phyloP scores from a whole-genome alignment of 805 yeast species.

The Schizosaccharomyces lindneri region DNA sequence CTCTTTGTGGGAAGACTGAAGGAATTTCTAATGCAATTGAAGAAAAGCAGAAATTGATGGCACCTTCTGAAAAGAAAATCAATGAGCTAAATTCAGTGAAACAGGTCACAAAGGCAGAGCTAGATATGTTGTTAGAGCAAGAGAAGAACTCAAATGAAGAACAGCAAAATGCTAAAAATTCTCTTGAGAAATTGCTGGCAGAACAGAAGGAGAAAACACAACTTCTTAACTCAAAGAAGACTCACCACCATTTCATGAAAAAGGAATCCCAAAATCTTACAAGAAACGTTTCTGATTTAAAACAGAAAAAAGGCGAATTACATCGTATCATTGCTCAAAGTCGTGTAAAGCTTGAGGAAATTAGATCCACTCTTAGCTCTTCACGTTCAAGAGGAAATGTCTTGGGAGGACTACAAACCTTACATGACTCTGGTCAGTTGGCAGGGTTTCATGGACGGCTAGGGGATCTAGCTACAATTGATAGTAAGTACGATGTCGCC shows the following conservation, averaged over 20 bases:
- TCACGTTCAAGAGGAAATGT: conserved; percentile 52
- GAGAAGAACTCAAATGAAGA: conserved; percentile 21
- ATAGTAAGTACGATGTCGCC: conserved; percentile 72
- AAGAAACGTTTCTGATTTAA: too few species aligned
- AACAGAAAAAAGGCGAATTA: background rate
- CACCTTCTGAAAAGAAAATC: conserved; percentile 60
- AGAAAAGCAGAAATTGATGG: conserved; percentile 34
- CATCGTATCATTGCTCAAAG: conserved; percentile 15
- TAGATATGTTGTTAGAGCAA: conserved; percentile 31
- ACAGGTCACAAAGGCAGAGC: conserved; percentile 36
- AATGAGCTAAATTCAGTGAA: conserved; percentile 38
- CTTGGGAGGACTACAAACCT: conserved; percentile 35
- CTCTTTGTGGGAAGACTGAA: conserved; percentile 50
- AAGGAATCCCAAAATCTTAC: background rate
- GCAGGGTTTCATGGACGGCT: conserved; percentile 70
- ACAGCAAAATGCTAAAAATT: conserved; percentile 17
- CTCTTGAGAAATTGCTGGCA: conserved; percentile 17
- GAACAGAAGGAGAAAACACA: conserved; percentile 21
- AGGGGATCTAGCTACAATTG: conserved; percentile 83
- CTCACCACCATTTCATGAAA: background rate
- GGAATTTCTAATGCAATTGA: conserved; percentile 42
- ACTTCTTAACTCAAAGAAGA: background rate
- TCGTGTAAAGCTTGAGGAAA: conserved; percentile 43
- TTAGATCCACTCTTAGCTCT: conserved; percentile 30
- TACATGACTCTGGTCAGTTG: conserved; percentile 61